phyloP scores from a whole-genome alignment of 2,329 filamentous ascomycete species.

The Arthrobotrys megalospora region DNA sequence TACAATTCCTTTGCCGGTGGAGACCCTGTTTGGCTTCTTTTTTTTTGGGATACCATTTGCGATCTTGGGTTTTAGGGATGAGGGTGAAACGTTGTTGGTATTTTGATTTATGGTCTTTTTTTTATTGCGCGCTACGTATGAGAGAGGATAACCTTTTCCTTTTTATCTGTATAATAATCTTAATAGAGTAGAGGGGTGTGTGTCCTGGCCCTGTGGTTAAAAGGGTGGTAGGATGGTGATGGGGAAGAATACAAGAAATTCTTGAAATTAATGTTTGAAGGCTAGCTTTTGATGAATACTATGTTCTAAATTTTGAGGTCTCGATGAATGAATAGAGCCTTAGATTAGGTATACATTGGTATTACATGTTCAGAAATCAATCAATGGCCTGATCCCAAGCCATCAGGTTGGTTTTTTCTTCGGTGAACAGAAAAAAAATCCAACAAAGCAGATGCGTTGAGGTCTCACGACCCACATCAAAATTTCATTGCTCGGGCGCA shows the following conservation, averaged over 20 bases:
- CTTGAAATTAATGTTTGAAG: neutral
- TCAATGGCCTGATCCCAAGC: neutral
- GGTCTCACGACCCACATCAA: slow-evolving; percentile 15
- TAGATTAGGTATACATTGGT: no score
- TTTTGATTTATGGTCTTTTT: slow-evolving; percentile 13
- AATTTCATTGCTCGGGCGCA: slow-evolving; percentile 5
- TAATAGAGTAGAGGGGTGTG: slow-evolving; percentile 2
- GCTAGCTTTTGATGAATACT: no score
- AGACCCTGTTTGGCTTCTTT: slow-evolving; percentile 23
- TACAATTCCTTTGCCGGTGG: neutral
- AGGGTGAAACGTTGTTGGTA: slow-evolving; percentile 7
- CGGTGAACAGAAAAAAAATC: neutral
- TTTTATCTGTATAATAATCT: slow-evolving; percentile 27
- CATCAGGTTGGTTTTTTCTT: neutral
- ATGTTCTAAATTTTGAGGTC: no score
- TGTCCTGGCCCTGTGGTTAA: neutral
- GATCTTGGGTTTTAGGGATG: slow-evolving; percentile 5
- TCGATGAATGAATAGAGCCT: no score
- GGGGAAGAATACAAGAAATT: slow-evolving; percentile 18
- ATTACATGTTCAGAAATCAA: no score
- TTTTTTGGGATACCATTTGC: slow-evolving; percentile 2
- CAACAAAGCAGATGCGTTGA: slow-evolving; percentile 14
- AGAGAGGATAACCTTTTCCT: neutral
- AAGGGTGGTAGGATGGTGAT: neutral
- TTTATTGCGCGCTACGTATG: slow-evolving; percentile 12